phyloP scores from a whole-genome alignment of 2,329 filamentous ascomycete genomes.

The Pezicula carpinea region DNA sequence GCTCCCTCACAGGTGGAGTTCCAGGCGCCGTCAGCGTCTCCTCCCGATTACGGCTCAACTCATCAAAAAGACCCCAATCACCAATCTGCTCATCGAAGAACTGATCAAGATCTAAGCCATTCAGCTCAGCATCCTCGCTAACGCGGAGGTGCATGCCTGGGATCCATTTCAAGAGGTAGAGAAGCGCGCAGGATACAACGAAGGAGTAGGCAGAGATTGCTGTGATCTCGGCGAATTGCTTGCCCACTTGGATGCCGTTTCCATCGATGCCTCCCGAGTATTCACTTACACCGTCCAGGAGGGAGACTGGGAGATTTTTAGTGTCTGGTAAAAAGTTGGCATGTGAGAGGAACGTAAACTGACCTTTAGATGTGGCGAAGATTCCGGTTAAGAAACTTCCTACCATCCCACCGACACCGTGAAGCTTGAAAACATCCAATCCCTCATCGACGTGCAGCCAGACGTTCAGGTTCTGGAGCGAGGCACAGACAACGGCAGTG shows the following conservation, averaged over 20 bases:
- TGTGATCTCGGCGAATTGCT: slow-evolving; percentile 52
- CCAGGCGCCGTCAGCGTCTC: background rate
- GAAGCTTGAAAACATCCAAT: slow-evolving; percentile 55
- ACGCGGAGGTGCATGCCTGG: slow-evolving; percentile 51
- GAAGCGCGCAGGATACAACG: slow-evolving; percentile 43
- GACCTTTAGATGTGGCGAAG: slow-evolving; percentile 40
- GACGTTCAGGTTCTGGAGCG: slow-evolving; percentile 44
- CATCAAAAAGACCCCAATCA: slow-evolving; percentile 29
- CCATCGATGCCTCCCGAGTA: slow-evolving; percentile 42
- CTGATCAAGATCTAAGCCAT: slow-evolving; percentile 46
- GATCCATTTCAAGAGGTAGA: slow-evolving; percentile 53
- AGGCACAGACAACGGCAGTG: slow-evolving; percentile 43
- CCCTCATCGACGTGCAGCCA: slow-evolving; percentile 51
- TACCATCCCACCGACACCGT: slow-evolving; percentile 54
- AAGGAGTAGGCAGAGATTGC: slow-evolving; percentile 53
- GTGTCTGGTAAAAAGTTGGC: background rate
- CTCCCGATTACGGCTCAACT: slow-evolving; percentile 3
- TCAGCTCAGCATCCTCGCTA: slow-evolving; percentile 49
- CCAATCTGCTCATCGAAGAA: slow-evolving; percentile 40
- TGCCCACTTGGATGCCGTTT: slow-evolving; percentile 50
- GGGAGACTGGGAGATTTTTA: slow-evolving; percentile 34
- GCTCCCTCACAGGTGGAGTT: background rate
- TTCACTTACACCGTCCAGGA: slow-evolving; percentile 44
- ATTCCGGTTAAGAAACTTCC: slow-evolving; percentile 53
- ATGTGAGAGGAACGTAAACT: slow-evolving; percentile 6